phyloP scores from a whole-genome alignment of 2,329 filamentous ascomycete species.

The Fusarium pilosicola region DNA sequence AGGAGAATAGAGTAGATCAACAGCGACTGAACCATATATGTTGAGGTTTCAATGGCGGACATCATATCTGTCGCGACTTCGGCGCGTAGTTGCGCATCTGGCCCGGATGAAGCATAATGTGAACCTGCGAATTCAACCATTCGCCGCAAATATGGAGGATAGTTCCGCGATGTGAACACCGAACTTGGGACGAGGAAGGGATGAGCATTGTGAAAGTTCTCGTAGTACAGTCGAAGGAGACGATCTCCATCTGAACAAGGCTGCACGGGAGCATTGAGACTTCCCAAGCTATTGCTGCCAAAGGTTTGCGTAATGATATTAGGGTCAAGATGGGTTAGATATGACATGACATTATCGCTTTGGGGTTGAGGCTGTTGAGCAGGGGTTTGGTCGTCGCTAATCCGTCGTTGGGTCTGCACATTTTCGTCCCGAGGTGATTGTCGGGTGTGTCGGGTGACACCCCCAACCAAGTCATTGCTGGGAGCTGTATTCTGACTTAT shows the following conservation, averaged over 20 bases:
- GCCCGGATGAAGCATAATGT: conserved; percentile 22
- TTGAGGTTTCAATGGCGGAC: conserved; percentile 2
- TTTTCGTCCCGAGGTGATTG: background rate
- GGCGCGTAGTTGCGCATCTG: conserved; percentile 10
- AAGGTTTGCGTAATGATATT: conserved; percentile 1
- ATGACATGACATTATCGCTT: conserved; percentile 1
- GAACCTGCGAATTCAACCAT: conserved; percentile 38
- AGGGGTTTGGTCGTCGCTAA: background rate
- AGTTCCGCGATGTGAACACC: conserved; percentile 17
- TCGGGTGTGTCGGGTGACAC: background rate
- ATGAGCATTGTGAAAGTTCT: conserved; percentile 38
- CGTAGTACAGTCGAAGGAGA: conserved; percentile 31
- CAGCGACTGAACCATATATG: conserved; percentile 26
- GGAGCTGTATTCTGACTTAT: background rate
- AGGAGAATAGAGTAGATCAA: conserved; percentile 18
- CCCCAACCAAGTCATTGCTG: background rate
- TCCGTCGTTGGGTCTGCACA: background rate
- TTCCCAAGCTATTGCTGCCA: background rate
- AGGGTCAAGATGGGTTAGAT: conserved; percentile 5
- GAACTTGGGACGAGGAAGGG: conserved; percentile 31
- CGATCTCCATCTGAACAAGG: conserved; percentile 28
- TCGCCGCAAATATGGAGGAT: conserved; percentile 18
- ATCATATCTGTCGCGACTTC: conserved; percentile 18
- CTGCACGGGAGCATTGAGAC: background rate
- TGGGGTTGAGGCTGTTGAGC: background rate